Evolutionary conservation across 495 filamentous ascomycete species (phyloP), one percentile per base, ranked within the genome.

Genomic region (Hypoxylon rickii): DNA sequence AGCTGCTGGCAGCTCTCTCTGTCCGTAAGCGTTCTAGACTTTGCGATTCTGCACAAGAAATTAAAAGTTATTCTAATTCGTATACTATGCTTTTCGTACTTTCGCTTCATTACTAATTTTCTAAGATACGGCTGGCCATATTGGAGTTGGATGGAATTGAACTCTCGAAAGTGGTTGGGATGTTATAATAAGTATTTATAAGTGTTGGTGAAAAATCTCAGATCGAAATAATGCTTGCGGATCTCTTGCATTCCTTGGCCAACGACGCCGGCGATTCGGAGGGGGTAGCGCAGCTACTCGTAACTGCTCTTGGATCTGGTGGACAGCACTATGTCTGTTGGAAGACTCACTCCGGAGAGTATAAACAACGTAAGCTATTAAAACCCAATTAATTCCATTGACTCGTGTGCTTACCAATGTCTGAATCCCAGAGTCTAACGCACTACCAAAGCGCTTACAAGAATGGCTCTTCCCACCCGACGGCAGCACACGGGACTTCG

Each of bases 401-500:
- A 46, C 32, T 5, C n/a, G n/a, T n/a, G n/a, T n/a, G n/a, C 16
- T 50, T 2, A 44, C 34, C 37, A 19, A 16, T 18, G 26, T 33
- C 45, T 31, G 15, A 21, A 44, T 12, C 55, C 29, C 40, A 76
- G 73, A 68, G 54, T 69, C 70, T 29, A 64, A 75, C 34, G 70
- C 67, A n/a, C 68, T 76, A 16, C 72, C 72, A 3, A 61, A 66
- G 3, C 19, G 49, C 0, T 41, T 76, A 7, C 64, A 71, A 17
- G 60, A 68, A 24, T 76, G 74, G 74, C 52, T 76, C 3, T 76
- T 69, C 45, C 73, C 71, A 3, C 13, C 59, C 16, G 66, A 69
- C 44, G 71, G 73, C n/a, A 57, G 63, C 39, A 68, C 61, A 5
- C 57, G 74, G 39, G 64, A 76, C 44, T 69, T 73, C 39, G 61